Evolutionary conservation across 2,329 filamentous ascomycete species (phyloP).

Genomic region (Phialophora verrucosa): DNA sequence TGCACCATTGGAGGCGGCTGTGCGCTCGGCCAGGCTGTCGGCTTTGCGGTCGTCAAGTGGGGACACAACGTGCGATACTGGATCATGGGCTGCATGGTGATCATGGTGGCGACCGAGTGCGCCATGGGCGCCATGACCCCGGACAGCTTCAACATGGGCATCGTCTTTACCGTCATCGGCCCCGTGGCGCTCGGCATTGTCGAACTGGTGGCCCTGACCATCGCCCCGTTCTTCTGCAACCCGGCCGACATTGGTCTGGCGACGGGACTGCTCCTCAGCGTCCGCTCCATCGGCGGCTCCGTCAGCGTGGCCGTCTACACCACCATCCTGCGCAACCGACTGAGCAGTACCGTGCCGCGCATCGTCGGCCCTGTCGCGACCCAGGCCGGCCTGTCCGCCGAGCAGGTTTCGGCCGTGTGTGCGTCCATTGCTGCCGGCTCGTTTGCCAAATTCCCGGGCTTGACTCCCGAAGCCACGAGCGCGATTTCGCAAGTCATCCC

Average conservation of each 20-base stretch:
- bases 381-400: background rate
- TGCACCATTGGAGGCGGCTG: too few species aligned
- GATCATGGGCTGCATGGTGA: background rate
- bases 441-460: too few species aligned
- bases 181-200: background rate
- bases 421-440: too few species aligned
- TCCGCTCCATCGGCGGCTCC: background rate
- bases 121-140: background rate
- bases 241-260: background rate
- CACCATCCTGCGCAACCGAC: background rate
- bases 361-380: background rate
- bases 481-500: too few species aligned
- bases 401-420: too few species aligned
- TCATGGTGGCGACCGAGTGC: background rate
- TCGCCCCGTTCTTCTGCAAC: too few species aligned
- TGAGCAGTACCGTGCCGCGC: background rate
- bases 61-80: background rate
- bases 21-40: background rate
- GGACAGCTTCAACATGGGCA: background rate
- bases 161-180: background rate
- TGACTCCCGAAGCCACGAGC: too few species aligned
- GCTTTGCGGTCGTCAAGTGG: background rate
- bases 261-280: background rate
- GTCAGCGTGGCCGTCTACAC: background rate
- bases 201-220: background rate